Base-by-base conservation (phyloP, 1,284 basidiomycete genomes). In the Trichosporon ovoides region DNA sequence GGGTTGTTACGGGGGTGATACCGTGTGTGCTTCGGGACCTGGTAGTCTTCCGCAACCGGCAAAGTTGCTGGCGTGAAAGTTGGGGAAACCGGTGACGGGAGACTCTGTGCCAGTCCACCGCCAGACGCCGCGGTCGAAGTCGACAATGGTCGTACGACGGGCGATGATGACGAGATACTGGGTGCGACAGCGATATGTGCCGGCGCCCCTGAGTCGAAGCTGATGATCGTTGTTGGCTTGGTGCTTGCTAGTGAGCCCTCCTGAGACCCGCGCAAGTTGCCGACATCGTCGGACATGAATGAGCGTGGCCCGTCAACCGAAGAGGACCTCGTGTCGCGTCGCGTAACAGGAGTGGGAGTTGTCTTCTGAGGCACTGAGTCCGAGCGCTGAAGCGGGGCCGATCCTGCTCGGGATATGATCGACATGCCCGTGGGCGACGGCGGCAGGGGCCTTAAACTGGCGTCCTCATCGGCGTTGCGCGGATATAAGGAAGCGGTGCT, bases 1-100 rank as follows among this genome's bases (percentile, higher is more conserved):
- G 94, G 94, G 73, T 98, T 98, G 77, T 97, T 91, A 53, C 90
- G 84, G 3, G 94, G 95, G 77, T 98, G 93, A 61, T 92, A 91
- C 7, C 85, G 80, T 0, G 91, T 91, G 73, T 94, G 91, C 38
- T 88, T 82, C 0, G 95, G 95, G 7, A 89, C 89, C 14, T 58
- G 61, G 11, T 55, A 50, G 28, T 57, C 50, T n/a, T 48, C 53
- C 22, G n/a, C n/a, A n/a, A 24, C 3, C 11, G 40, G 43, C 10
- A 20, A 31, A 13, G 31, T 22, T 9, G 52, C 38, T 3, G 55
- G 52, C n/a, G 28, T 38, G 52, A 57, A 61, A 22, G 59, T 58
- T 3, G 59, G 40, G 7, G 61, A 60, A 3, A 60, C 35, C 13
- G 61, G 61, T 19, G 61, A 63, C 6, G 58, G 49, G 7, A 38